phyloP scores from a whole-genome alignment of 202 grass and related monocot species.

The Carex sylvatica region DNA sequence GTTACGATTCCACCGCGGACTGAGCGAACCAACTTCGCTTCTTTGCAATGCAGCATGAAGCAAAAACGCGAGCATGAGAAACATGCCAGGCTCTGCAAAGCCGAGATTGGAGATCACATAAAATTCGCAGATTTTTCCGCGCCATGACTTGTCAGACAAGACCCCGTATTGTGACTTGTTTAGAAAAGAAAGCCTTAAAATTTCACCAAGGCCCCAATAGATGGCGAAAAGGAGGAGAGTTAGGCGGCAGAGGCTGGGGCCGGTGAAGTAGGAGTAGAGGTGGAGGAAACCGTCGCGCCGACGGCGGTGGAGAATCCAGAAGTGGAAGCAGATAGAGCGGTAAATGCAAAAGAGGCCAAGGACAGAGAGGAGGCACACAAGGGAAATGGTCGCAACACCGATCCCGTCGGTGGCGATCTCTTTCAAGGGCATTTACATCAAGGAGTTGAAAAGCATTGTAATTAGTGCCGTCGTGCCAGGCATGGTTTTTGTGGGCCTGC shows the following conservation, averaged over 20 bases:
- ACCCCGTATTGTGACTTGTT: slow-evolving; percentile 47
- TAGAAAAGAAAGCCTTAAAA: slow-evolving; percentile 63
- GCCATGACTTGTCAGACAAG: slow-evolving; percentile 46
- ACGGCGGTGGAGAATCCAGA: slow-evolving; percentile 52
- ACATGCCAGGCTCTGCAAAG: slow-evolving; percentile 86
- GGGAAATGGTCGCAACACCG: slow-evolving; percentile 83
- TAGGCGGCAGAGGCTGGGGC: slow-evolving; percentile 67
- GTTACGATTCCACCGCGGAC: slow-evolving; percentile 64
- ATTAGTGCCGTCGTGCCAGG: neutral
- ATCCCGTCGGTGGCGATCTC: slow-evolving; percentile 59
- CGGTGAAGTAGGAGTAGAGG: slow-evolving; percentile 76
- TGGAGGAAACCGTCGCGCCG: slow-evolving; percentile 43
- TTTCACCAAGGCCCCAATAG: slow-evolving; percentile 79
- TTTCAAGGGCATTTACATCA: slow-evolving; percentile 68
- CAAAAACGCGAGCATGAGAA: slow-evolving; percentile 80
- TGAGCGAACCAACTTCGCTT: slow-evolving; percentile 63
- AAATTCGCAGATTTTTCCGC: slow-evolving; percentile 63
- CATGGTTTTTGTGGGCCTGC: neutral
- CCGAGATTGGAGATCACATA: slow-evolving; percentile 86
- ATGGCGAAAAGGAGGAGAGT: slow-evolving; percentile 60
- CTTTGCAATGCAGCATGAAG: slow-evolving; percentile 77
- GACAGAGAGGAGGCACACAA: slow-evolving; percentile 52
- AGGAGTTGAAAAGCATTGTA: slow-evolving; percentile 9
- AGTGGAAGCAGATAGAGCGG: slow-evolving; percentile 61
- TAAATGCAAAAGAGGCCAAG: slow-evolving; percentile 68